Conservation (phyloP, 257 asterid genomes). For the Solanum habrochaites region DNA sequence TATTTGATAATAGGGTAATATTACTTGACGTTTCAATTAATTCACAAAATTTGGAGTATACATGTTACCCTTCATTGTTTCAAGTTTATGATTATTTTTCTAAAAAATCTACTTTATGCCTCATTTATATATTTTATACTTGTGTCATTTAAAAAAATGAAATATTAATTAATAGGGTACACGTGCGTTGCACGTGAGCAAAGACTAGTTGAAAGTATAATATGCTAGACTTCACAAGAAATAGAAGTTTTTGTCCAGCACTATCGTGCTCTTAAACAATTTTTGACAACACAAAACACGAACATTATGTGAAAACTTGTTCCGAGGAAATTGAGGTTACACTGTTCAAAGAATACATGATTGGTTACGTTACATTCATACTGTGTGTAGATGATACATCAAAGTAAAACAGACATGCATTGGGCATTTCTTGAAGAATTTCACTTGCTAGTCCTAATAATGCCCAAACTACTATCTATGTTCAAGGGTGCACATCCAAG, state of each 20-base stretch:
- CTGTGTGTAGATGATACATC: not conserved
- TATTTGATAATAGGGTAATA: too few relatives aligned
- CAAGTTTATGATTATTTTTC: too few relatives aligned
- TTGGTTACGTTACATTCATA: slow-evolving; percentile 1
- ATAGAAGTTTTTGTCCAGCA: not conserved
- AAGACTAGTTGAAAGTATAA: too few relatives aligned
- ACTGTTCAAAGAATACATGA: slow-evolving; percentile 14
- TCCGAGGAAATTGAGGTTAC: not conserved
- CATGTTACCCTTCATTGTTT: too few relatives aligned
- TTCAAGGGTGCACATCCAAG: slow-evolving; percentile 1
- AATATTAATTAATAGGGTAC: too few relatives aligned
- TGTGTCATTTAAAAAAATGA: too few relatives aligned
- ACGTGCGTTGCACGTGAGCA: too few relatives aligned
- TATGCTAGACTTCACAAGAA: not conserved
- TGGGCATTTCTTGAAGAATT: not conserved
- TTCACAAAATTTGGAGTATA: too few relatives aligned
- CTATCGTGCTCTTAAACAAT: not conserved
- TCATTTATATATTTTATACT: too few relatives aligned
- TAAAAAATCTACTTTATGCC: too few relatives aligned
- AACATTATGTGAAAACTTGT: not conserved
- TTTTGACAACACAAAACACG: not conserved
- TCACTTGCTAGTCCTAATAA: not conserved
- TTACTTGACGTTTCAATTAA: too few relatives aligned
- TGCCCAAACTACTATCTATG: not conserved
- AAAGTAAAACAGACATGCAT: not conserved